A percentile compares a stretch with the other conserved stretches of the same genome.
These are phyloP conservation scores for Hsuehochloa calcarea DNA, from an alignment of 176 grass and related monocot genomes.

Conservation along the genomic window DNA sequence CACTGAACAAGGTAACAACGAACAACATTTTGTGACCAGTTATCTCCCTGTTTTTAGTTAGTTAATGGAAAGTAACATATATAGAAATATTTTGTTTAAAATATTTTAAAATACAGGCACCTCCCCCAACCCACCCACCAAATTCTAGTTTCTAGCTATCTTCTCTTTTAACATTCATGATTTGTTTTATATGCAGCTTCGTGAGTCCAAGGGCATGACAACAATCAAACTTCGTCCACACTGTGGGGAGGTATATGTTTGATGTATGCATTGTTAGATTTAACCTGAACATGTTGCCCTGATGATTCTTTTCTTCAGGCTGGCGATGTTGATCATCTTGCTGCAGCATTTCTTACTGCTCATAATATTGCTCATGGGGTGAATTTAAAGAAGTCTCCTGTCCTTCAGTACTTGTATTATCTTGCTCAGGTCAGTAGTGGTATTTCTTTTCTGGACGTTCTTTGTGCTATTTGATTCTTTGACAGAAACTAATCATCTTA, in stretches of 20 bases:
- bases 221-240: slow-evolving; percentile 94
- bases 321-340: slow-evolving; percentile 90
- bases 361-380: slow-evolving; percentile 93
- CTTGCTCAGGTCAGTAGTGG: slow-evolving; percentile 74
- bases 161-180: slow-evolving; percentile 19
- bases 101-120: too few relatives aligned
- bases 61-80: not conserved
- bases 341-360: slow-evolving; percentile 78
- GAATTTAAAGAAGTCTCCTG: slow-evolving; percentile 88
- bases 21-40: not conserved
- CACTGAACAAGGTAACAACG: slow-evolving; percentile 74
- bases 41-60: not conserved
- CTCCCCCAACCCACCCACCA: too few relatives aligned
- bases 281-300: slow-evolving; percentile 14
- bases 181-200: slow-evolving; percentile 48
- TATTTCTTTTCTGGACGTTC: slow-evolving; percentile 1
- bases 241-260: slow-evolving; percentile 74
- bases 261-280: not conserved
- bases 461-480: not conserved
- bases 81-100: too few relatives aligned
- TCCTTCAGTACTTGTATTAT: slow-evolving; percentile 92
- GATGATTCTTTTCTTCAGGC: slow-evolving; percentile 57
- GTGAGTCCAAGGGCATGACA: slow-evolving; percentile 89
- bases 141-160: not conserved
- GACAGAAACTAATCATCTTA: slow-evolving; percentile 5